Percentiles rank a stretch among this genome's conserved stretches.
Conservation (phyloP, 2,329 filamentous ascomycete genomes). For the Fusarium sp. region DNA sequence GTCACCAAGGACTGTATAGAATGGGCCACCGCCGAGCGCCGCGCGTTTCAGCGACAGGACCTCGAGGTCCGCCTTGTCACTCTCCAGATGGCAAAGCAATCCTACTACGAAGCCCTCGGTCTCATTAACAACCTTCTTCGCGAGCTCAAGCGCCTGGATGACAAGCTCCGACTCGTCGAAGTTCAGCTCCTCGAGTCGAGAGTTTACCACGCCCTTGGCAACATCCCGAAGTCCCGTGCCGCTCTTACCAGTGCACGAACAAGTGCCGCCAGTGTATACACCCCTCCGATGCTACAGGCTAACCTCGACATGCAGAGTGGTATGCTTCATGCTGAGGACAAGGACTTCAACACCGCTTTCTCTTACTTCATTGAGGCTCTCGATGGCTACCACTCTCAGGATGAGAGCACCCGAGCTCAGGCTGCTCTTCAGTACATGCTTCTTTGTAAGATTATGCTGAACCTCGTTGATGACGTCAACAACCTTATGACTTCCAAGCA, state of each 20-base stretch:
- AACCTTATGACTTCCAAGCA: constrained; percentile 95
- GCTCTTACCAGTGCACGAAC: constrained; percentile 94
- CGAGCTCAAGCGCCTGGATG: constrained; percentile 96
- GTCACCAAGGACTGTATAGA: constrained; percentile 99
- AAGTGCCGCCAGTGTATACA: constrained; percentile 96
- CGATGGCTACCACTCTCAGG: constrained; percentile 94
- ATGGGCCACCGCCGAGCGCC: constrained; percentile 94
- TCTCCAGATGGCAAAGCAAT: constrained; percentile 96
- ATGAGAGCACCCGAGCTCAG: constrained; percentile 90
- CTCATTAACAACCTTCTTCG: constrained; percentile 96
- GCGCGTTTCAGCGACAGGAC: constrained; percentile 96
- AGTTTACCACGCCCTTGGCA: constrained; percentile 96
- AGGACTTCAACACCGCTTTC: constrained; percentile 98
- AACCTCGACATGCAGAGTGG: constrained; percentile 99
- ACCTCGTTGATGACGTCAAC: constrained; percentile 95
- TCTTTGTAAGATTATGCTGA: constrained; percentile 99
- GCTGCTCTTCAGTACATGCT: constrained; percentile 99
- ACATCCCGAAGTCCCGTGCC: constrained; percentile 94
- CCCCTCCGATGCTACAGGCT: constrained; percentile 91
- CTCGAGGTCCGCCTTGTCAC: constrained; percentile 94
- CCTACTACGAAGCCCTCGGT: constrained; percentile 95
- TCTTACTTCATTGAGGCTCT: constrained; percentile 99
- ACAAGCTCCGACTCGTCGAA: constrained; percentile 97
- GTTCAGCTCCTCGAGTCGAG: constrained; percentile 96
- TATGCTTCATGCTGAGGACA: constrained; percentile 98